phyloP scores from a whole-genome alignment of 1,139 yeast species.

The Protomyces pachydermus region DNA sequence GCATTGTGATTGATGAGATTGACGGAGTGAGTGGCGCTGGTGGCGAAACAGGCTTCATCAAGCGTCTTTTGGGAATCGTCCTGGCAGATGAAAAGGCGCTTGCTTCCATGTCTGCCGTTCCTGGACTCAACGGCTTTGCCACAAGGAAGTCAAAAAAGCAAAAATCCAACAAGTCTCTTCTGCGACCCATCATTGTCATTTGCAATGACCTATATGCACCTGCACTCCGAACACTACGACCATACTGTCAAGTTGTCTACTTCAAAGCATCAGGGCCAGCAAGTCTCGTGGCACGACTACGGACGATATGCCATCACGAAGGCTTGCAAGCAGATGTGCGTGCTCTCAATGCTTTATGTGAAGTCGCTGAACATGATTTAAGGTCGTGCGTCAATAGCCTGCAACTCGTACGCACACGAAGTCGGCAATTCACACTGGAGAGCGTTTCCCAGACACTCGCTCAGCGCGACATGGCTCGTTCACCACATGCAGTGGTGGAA shows the following conservation, averaged over 20 bases:
- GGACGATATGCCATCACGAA: conserved; percentile 51
- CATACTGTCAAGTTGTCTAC: conserved; percentile 63
- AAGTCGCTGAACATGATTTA: conserved; percentile 73
- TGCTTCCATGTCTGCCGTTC: background rate
- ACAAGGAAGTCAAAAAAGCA: conserved; percentile 34
- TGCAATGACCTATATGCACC: conserved; percentile 81
- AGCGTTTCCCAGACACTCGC: conserved; percentile 25
- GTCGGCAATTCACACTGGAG: conserved; percentile 7
- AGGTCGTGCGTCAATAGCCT: conserved; percentile 79
- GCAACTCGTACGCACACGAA: conserved; percentile 42
- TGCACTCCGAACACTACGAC: conserved; percentile 67
- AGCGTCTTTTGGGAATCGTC: conserved; percentile 57
- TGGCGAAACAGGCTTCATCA: conserved; percentile 56
- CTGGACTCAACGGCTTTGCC: background rate
- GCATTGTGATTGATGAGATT: conserved; percentile 80
- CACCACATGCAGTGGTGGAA: conserved; percentile 24
- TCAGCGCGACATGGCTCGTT: conserved; percentile 28
- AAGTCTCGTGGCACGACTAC: conserved; percentile 48
- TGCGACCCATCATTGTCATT: conserved; percentile 84
- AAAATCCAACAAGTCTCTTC: conserved; percentile 45
- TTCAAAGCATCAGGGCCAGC: conserved; percentile 58
- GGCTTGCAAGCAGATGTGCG: conserved; percentile 41
- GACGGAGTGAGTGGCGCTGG: conserved; percentile 54
- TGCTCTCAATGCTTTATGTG: conserved; percentile 55
- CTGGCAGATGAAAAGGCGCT: conserved; percentile 54